phyloP scores from a whole-genome alignment of 2,329 filamentous ascomycete species.

The Talaromyces verruculosus region DNA sequence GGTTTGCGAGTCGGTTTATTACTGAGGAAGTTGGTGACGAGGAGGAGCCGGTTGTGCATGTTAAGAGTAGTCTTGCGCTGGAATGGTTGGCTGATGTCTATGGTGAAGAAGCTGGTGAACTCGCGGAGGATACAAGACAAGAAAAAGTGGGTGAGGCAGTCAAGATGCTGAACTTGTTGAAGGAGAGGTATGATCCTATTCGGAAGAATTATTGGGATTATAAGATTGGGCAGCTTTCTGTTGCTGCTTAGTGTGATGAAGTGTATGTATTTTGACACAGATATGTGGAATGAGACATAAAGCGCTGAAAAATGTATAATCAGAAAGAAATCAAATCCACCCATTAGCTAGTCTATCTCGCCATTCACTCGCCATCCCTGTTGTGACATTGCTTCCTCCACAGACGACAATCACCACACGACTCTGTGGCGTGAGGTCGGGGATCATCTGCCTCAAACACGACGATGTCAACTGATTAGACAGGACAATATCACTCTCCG shows the following conservation, averaged over 20 bases:
- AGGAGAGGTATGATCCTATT: conserved; percentile 86
- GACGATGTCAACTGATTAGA: conserved; percentile 25
- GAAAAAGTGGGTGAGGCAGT: conserved; percentile 54
- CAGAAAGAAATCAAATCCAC: conserved; percentile 29
- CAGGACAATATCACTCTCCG: conserved; percentile 14
- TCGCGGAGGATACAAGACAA: conserved; percentile 32
- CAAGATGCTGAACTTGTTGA: conserved; percentile 69
- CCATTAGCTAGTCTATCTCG: conserved; percentile 46
- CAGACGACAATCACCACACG: conserved; percentile 85
- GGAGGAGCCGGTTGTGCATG: conserved; percentile 37
- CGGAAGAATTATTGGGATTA: conserved; percentile 92
- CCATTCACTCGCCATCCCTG: conserved; percentile 62
- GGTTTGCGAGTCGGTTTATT: conserved; percentile 57
- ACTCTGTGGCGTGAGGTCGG: conserved; percentile 62
- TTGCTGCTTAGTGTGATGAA: neutral
- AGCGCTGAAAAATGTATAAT: neutral
- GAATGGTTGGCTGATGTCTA: conserved; percentile 52
- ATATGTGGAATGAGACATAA: neutral
- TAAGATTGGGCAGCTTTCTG: conserved; percentile 49
- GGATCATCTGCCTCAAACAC: conserved; percentile 61
- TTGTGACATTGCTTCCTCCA: conserved; percentile 68
- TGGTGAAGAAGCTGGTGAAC: conserved; percentile 42
- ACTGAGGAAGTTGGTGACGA: conserved; percentile 47
- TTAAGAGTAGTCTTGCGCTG: conserved; percentile 61
- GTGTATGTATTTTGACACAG: neutral